Base-by-base conservation (phyloP, 495 filamentous ascomycete species). In the Xylaria castorea region DNA sequence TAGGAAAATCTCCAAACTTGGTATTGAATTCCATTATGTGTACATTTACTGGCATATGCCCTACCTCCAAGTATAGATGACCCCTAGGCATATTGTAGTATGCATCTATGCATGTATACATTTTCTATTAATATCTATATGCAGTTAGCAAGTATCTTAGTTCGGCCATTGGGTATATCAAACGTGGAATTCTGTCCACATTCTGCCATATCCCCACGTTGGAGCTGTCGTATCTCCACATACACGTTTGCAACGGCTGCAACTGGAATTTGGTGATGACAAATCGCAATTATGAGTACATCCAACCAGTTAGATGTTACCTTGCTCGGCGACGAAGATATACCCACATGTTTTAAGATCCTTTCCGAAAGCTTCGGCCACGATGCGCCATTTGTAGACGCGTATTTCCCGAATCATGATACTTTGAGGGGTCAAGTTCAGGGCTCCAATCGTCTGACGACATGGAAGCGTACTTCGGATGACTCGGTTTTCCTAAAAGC, bases 361-460 rank as follows among this genome's bases (percentile, higher is more conserved):
- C 53, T 79, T 20, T 79, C 77, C 0, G 62, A 75, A 44, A 60
- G 58, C 12, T 79, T 79, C 66, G 69, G 48, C 57, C 71, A 79
- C n/a, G 66, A 76, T 18, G 73, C 73, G 9, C 75, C 77, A 25
- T 79, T 77, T 20, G 71, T 79, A 4, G 73, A 76, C 27, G 62
- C 71, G 30, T 75, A 77, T 18, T 79, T 79, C 32, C 73, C 77
- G 1, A 38, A 48, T 3, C 75, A 79, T 27, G 75, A 75, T 12
- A 77, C 75, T 1, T 46, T 66, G 9, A 18, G 34, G 0, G 77
- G 77, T 1, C 73, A 68, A 51, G 69, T 44, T 1, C 75, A 77
- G 14, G 77, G 75, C 1, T 66, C 71, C 14, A 68, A 61, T n/a
- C 77, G 77, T 32, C 25, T 79, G 1, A 6, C 30, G 5, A 66